Base-by-base conservation (phyloP, 371 early-diverging fungal genomes). In the Mucor plumbeus region DNA sequence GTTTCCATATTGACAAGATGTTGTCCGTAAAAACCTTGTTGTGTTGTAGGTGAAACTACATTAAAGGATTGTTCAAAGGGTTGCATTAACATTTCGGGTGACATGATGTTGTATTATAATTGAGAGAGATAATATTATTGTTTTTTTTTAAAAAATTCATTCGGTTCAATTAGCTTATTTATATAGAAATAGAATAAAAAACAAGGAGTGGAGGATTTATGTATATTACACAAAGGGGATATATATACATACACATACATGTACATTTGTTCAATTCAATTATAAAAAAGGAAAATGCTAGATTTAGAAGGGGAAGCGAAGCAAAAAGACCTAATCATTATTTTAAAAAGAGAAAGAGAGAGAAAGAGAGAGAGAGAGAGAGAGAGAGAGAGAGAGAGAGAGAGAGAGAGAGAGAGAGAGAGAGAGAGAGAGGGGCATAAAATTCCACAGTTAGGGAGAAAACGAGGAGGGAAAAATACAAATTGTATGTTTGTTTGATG, bases 1-100 rank as follows among this genome's bases (percentile, higher is more conserved):
- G 39, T 50, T 34, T 56, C 62, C 26, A 44, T 57, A 54, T 41
- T 54, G 41, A 43, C 48, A 47, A 34, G 64, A 57, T 57, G 60
- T 14, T 50, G 47, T 13, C 53, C 44, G 54, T 70, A 64, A 26
- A 55, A 70, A 17, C 55, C 63, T 17, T 59, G 48, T 34, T 36
- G 21, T 15, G 62, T 48, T n/a, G 61, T 61, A 26, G 66, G 63
- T 26, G 50, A 50, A 34, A 41, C 39, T 39, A 61, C 39, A 17
- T 55, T 70, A 34, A 73, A 70, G 33, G 70, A 64, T 64, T 73
- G 73, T 44, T 73, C 73, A 57, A 73, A 73, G 14, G 73, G 73
- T 31, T 73, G 73, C 70, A 73, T 67, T 71, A 71, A 63, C 73
- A 73, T 73, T 65, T 73, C 70, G 43, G 70, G 64, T 59, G 73